Percentiles rank a stretch among this genome's conserved stretches.
phyloP scores from a whole-genome alignment of 2,329 filamentous ascomycete genomes.

The Plectosphaerella plurivora region DNA sequence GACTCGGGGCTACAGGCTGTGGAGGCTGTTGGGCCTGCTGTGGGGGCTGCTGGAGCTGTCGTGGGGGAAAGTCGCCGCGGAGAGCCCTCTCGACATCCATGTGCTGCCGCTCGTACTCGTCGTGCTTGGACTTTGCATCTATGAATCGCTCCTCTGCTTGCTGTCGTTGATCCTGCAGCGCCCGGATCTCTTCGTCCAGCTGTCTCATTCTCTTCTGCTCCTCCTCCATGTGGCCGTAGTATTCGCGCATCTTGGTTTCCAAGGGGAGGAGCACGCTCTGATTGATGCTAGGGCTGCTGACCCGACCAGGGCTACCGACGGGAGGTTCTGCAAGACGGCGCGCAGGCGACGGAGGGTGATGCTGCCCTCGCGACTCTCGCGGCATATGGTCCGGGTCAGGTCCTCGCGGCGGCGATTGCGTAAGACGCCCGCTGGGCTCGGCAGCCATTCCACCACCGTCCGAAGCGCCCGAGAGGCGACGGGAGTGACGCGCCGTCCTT shows the following conservation, averaged over 20 bases:
- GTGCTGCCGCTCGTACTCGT: conserved; percentile 37
- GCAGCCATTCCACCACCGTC: neutral
- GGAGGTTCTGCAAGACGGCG: conserved; percentile 7
- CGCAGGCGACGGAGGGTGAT: conserved; percentile 6
- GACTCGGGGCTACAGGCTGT: neutral
- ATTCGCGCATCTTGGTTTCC: conserved; percentile 39
- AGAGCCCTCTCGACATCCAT: conserved; percentile 35
- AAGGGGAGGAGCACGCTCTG: conserved; percentile 40
- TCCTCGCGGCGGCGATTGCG: conserved; percentile 1
- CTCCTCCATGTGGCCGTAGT: conserved; percentile 33
- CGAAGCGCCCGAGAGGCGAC: conserved; percentile 7
- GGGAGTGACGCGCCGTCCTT: conserved; percentile 9
- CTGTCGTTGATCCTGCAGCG: conserved; percentile 33
- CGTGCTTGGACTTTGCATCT: conserved; percentile 38
- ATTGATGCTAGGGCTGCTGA: conserved; percentile 37
- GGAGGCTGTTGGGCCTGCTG: neutral
- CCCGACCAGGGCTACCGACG: conserved; percentile 28
- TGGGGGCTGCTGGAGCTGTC: conserved; percentile 5
- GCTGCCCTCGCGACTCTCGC: conserved; percentile 5
- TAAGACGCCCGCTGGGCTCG: neutral
- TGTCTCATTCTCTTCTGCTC: conserved; percentile 35
- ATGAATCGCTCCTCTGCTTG: conserved; percentile 34
- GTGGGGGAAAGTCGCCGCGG: conserved; percentile 26
- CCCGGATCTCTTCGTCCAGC: conserved; percentile 37
- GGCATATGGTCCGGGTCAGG: neutral